Evolutionary conservation across 2,329 filamentous ascomycete genomes (phyloP), one percentile per base, ranked within the genome.

Genomic region (Seiridium unicorne): DNA sequence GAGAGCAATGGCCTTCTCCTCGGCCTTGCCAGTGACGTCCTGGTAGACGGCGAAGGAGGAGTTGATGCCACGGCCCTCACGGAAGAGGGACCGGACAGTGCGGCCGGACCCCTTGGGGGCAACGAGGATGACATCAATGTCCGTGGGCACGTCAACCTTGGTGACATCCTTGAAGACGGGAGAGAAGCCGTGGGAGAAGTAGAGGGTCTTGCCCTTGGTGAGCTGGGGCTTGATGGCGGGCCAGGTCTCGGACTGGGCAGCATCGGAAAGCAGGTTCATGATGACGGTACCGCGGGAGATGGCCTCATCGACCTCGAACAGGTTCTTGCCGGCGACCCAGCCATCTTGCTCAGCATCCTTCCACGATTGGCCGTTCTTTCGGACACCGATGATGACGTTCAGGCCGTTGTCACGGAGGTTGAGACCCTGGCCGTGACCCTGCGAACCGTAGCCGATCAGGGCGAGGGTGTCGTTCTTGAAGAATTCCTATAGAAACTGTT

Each of bases 131-230:
- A 99, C 95, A 79, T 99, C 95, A 76, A 99, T 91, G 82, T 98
- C 91, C 69, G 79, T 87, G 81, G 95, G 95, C 65, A 97, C 92
- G 65, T 99, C 95, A 77, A 99, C 95, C 82, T 97, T 96, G 87
- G 95, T 99, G 77, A 95, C 89, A 79, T 97, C 90, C 87, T 97
- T 97, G 92, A 99, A 99, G 81, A 99, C 93, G 77, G 95, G 95
- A 65, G 95, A 98, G 91, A 99, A 99, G 76, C 95, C 95, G 88
- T 99, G 95, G 71, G 95, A 98, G 88, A 99, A 99, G 90, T 99
- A 99, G 71, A 99, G 92, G 63, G 95, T 99, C 94, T 99, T 99
- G 84, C 92, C 95, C 91, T 98, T 94, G 81, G 90, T 93, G 74
- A 99, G 85, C 83, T 96, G 91, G 75, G 95, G 95, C 90, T 97